Conservation (phyloP, 2,329 filamentous ascomycete species). For the Botrytis byssoidea region DNA sequence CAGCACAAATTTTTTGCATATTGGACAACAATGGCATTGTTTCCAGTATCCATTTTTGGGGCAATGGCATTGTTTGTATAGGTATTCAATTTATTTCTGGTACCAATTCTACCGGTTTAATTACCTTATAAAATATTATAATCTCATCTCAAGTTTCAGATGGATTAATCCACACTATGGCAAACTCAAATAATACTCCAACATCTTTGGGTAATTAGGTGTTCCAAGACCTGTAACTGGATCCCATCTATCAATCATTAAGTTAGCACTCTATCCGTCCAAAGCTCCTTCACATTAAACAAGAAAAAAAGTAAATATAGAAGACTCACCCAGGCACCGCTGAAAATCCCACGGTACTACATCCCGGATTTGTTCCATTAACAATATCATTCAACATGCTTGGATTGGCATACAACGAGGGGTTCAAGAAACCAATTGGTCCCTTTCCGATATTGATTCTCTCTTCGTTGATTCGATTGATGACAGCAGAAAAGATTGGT, state of each 20-base stretch:
- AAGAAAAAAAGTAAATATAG: no score
- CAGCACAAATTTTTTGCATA: background rate
- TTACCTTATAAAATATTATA: background rate
- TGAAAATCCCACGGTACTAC: constrained; percentile 36
- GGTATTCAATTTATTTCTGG: background rate
- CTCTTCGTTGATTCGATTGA: constrained; percentile 53
- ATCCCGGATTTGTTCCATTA: constrained; percentile 36
- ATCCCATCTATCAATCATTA: constrained; percentile 35
- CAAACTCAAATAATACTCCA: constrained; percentile 30
- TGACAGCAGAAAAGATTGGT: constrained; percentile 48
- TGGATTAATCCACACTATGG: constrained; percentile 17
- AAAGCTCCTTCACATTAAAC: background rate
- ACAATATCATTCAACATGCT: constrained; percentile 38
- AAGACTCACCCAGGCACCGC: constrained; percentile 32
- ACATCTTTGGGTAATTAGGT: constrained; percentile 34
- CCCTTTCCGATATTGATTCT: constrained; percentile 46
- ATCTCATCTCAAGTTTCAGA: background rate
- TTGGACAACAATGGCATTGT: background rate
- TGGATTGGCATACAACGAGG: constrained; percentile 48
- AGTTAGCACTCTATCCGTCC: background rate
- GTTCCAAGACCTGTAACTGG: constrained; percentile 36
- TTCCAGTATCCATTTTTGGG: background rate
- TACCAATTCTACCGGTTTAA: background rate
- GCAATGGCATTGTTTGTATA: background rate
- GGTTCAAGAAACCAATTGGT: constrained; percentile 53